phyloP scores from a whole-genome alignment of 306 rosid genomes.

The Gynostemma pentaphyllum region DNA sequence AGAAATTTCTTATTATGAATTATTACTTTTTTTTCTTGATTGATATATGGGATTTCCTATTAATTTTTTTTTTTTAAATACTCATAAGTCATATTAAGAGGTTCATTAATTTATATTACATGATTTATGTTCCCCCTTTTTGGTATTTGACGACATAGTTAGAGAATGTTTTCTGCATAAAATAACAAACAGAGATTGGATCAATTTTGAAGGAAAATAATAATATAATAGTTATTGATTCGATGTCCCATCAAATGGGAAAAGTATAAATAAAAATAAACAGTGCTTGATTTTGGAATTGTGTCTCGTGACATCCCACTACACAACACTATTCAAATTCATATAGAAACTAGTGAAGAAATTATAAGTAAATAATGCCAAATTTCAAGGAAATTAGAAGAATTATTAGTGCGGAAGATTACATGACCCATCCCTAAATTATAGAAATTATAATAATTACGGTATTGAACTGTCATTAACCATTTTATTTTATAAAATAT shows the following conservation, averaged over 20 bases:
- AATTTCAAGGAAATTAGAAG: too few species aligned
- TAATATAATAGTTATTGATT: conserved; percentile 17
- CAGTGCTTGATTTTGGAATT: conserved; percentile 48
- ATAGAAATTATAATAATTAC: too few species aligned
- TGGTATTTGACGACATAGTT: background rate
- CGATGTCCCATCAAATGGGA: conserved; percentile 26
- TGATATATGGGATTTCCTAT: background rate
- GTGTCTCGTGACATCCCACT: conserved; percentile 53
- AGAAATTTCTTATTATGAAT: too few species aligned
- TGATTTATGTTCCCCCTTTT: background rate
- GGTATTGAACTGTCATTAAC: too few species aligned
- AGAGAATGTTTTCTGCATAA: background rate
- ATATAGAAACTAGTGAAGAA: background rate
- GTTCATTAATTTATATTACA: background rate
- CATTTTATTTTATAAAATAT: too few species aligned
- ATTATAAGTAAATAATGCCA: background rate
- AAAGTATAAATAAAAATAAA: conserved; percentile 18
- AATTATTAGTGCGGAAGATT: too few species aligned
- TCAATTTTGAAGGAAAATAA: background rate
- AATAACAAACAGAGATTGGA: background rate
- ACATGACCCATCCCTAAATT: too few species aligned
- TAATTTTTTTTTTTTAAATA: background rate
- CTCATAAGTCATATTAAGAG: background rate
- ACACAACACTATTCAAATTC: conserved; percentile 1
- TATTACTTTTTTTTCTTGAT: background rate